These are phyloP conservation scores for Pichia sp. DNA, from an alignment of 1,139 yeast species.

Conservation along the genomic window DNA sequence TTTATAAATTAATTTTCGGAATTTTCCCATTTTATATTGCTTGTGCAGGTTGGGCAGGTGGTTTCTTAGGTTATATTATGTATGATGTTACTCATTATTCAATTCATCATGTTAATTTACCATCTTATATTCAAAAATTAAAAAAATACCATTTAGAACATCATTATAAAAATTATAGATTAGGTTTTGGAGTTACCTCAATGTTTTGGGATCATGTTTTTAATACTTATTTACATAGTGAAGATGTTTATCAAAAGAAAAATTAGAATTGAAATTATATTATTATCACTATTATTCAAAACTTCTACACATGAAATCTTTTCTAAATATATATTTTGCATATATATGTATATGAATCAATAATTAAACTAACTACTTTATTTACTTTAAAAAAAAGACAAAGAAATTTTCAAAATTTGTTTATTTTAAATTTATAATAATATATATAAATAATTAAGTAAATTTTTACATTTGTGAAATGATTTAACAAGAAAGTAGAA, in stretches of 20 bases:
- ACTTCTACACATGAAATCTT: too few species aligned
- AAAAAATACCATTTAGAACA: slow-evolving; percentile 93
- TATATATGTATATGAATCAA: too few species aligned
- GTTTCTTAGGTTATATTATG: slow-evolving; percentile 83
- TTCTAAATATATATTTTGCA: background rate
- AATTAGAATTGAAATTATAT: slow-evolving; percentile 14
- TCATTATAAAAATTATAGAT: slow-evolving; percentile 92
- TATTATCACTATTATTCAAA: too few species aligned
- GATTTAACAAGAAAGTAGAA: too few species aligned
- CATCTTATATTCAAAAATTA: slow-evolving; percentile 64
- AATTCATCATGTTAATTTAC: slow-evolving; percentile 81
- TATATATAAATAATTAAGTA: too few species aligned
- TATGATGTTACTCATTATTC: slow-evolving; percentile 90
- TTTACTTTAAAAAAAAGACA: too few species aligned
- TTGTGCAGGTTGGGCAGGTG: slow-evolving; percentile 82
- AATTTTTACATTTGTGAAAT: too few species aligned
- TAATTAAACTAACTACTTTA: too few species aligned
- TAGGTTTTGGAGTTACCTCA: slow-evolving; percentile 94
- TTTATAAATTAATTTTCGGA: slow-evolving; percentile 53
- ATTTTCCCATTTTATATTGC: slow-evolving; percentile 56
- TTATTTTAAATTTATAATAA: too few species aligned
- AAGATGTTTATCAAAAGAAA: slow-evolving; percentile 29
- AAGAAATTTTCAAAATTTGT: too few species aligned
- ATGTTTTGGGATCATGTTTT: slow-evolving; percentile 92
- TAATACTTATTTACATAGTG: slow-evolving; percentile 52